Conservation (phyloP, 2,329 filamentous ascomycete species). For the Hymenoscyphus salicellus region DNA sequence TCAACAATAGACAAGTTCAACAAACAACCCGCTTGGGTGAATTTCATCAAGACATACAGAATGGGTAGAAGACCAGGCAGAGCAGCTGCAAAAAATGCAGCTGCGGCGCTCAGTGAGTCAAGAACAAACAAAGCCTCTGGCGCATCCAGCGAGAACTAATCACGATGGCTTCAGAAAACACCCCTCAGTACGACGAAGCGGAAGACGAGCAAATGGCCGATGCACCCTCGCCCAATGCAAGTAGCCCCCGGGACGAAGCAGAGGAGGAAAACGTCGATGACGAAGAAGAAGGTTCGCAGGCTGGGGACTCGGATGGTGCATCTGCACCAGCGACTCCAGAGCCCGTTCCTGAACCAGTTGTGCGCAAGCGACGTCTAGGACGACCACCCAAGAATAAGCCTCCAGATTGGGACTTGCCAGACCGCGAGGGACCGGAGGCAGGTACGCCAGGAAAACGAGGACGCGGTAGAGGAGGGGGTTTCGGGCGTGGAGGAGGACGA, state of each 20-base stretch:
- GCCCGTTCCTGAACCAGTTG: slow-evolving; percentile 47
- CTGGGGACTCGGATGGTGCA: slow-evolving; percentile 50
- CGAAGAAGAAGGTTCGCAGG: slow-evolving; percentile 43
- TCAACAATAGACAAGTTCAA: neutral
- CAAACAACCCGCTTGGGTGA: neutral
- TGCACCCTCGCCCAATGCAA: slow-evolving; percentile 33
- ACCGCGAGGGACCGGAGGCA: slow-evolving; percentile 49
- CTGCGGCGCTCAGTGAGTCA: slow-evolving; percentile 51
- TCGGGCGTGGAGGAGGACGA: slow-evolving; percentile 54
- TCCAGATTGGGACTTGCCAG: slow-evolving; percentile 67
- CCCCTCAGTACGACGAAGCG: slow-evolving; percentile 44
- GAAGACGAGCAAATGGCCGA: slow-evolving; percentile 48
- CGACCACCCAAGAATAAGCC: slow-evolving; percentile 82
- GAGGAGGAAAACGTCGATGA: slow-evolving; percentile 48
- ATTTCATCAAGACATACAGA: slow-evolving; percentile 11
- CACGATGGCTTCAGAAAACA: slow-evolving; percentile 42
- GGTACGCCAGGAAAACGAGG: slow-evolving; percentile 53
- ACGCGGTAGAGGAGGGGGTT: slow-evolving; percentile 57
- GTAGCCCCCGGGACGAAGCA: slow-evolving; percentile 28
- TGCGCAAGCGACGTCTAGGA: slow-evolving; percentile 74
- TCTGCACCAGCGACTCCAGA: slow-evolving; percentile 35
- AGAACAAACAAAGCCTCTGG: slow-evolving; percentile 15
- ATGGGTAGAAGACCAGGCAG: slow-evolving; percentile 51
- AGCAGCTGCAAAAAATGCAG: slow-evolving; percentile 52
- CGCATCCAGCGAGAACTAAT: slow-evolving; percentile 15